Evolutionary conservation across 345 rosid species (phyloP), one percentile per base, ranked within the genome.

Genomic region (Moricandia arvensis): DNA sequence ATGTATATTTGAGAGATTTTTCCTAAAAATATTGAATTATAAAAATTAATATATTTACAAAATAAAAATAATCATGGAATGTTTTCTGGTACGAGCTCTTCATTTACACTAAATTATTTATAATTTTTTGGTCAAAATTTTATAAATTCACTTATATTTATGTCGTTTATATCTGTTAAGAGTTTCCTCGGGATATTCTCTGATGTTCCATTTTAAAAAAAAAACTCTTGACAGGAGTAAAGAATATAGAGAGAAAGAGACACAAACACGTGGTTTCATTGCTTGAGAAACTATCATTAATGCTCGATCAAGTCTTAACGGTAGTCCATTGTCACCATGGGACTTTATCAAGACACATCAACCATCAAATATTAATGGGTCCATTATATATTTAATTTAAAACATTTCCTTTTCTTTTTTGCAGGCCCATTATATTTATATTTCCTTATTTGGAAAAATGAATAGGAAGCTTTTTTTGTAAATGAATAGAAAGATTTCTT

Each of bases 211-310:
- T 37, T 35, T 31, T n/a, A 17, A 18, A 53, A 21, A 17, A 7
- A 31, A 60, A 15, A 1, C 8, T 30, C 0, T 4, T 24, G 63
- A 24, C 2, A 26, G 9, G 8, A 45, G 5, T 21, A 58, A 33
- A 74, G 5, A 58, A 43, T 10, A 21, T 21, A 21, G 24, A 29
- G 27, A 43, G 18, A 5, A 16, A 68, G 63, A 68, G 63, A 75
- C 63, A 75, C 15, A 27, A 68, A 61, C 73, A 75, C 79, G 15
- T 75, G 74, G 53, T 21, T 21, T n/a, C 54, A 51, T 35, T 33
- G 57, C 63, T 68, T 68, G 15, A 26, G 24, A 41, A 51, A 47
- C 31, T 47, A 45, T 21, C 43, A 67, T 75, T 21, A 27, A 74
- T 74, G 66, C 35, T 43, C 27, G 27, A 66, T 66, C 59, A 74